Conservation (phyloP, 257 asterid species). For the Penstemon eatonii region DNA sequence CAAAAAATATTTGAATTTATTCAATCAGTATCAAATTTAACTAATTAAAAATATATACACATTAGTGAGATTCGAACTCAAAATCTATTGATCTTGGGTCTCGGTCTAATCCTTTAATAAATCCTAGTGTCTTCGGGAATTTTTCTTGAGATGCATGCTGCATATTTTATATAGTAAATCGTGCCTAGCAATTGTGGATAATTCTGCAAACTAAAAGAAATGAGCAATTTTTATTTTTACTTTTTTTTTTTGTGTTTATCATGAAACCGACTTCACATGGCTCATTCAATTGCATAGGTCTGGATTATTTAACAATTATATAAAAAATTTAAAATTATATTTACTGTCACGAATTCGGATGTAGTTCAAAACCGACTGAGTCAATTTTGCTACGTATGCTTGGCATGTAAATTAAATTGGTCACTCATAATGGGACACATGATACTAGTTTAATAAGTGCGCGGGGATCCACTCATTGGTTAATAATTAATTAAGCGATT, state of each 20-base stretch:
- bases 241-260: background rate
- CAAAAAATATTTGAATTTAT: too few species aligned
- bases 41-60: too few species aligned
- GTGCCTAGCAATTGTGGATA: conserved; percentile 19
- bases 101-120: background rate
- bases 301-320: background rate
- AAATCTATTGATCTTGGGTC: too few species aligned
- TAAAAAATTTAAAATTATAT: too few species aligned
- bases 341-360: too few species aligned
- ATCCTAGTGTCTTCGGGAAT: background rate
- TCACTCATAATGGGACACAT: conserved; percentile 32
- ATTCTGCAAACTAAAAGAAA: conserved; percentile 14
- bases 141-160: background rate
- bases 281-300: conserved; percentile 17
- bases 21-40: too few species aligned
- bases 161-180: background rate
- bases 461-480: conserved; percentile 24
- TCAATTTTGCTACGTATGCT: background rate
- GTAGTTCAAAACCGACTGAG: too few species aligned
- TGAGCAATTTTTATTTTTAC: background rate
- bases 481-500: conserved; percentile 6
- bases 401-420: conserved; percentile 15
- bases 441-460: background rate
- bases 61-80: too few species aligned
- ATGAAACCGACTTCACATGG: conserved; percentile 24